phyloP scores from a whole-genome alignment of 2,329 filamentous ascomycete species.

The Aspergillus hortae region DNA sequence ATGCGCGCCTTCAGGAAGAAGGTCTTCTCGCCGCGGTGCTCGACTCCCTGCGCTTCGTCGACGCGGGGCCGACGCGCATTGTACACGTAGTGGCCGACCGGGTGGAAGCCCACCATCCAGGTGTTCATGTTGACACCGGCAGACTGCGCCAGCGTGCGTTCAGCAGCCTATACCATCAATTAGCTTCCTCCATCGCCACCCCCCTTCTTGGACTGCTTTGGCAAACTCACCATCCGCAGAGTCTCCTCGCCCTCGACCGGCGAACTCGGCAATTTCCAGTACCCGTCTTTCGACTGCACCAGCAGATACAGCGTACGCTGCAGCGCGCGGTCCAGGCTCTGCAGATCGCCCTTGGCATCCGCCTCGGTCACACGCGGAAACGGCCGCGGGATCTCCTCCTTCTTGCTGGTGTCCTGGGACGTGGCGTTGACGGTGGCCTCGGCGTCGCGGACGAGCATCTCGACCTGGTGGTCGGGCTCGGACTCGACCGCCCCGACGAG shows the following conservation, averaged over 20 bases:
- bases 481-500: slow-evolving; percentile 68
- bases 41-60: slow-evolving; percentile 35
- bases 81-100: slow-evolving; percentile 73
- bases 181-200: not conserved
- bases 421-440: slow-evolving; percentile 48
- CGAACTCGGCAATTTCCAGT: slow-evolving; percentile 80
- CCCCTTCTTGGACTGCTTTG: too few relatives aligned
- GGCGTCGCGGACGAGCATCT: slow-evolving; percentile 71
- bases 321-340: slow-evolving; percentile 73
- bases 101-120: slow-evolving; percentile 90
- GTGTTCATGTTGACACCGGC: slow-evolving; percentile 97
- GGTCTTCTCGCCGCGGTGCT: slow-evolving; percentile 68
- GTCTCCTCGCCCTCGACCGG: slow-evolving; percentile 67
- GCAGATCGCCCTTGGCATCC: slow-evolving; percentile 69
- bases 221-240: slow-evolving; percentile 69
- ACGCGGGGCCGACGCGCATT: slow-evolving; percentile 50
- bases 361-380: slow-evolving; percentile 70
- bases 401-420: slow-evolving; percentile 45
- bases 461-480: slow-evolving; percentile 61
- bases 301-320: slow-evolving; percentile 84
- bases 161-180: slow-evolving; percentile 63
- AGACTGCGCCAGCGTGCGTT: slow-evolving; percentile 70
- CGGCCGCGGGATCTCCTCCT: slow-evolving; percentile 67
- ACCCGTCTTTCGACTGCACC: slow-evolving; percentile 65
- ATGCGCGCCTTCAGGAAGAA: slow-evolving; percentile 97